Percentiles rank a stretch among this genome's conserved stretches.
phyloP scores from a whole-genome alignment of 176 grass and related monocot species.

The Carex cristatella region DNA sequence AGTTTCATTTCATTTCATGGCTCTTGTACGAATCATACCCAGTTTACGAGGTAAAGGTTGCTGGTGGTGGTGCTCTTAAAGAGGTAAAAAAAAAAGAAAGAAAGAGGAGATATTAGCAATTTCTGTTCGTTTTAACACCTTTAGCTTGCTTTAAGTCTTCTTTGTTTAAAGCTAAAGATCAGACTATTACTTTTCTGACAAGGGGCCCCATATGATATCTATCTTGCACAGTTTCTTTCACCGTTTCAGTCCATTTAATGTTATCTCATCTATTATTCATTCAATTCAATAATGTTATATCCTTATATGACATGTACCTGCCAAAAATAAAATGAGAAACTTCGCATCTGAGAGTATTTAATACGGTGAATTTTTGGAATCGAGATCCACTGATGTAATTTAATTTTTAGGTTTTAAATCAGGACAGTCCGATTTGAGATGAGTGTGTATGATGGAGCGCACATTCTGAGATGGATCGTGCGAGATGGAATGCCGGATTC shows the following conservation, averaged over 20 bases:
- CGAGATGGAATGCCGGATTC: no score
- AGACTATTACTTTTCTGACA: constrained; percentile 12
- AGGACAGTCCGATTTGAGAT: no score
- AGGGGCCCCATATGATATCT: background rate
- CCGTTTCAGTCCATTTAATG: background rate
- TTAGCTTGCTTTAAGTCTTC: constrained; percentile 27
- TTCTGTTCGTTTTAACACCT: constrained; percentile 3
- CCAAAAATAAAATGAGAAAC: background rate
- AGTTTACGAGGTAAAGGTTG: constrained; percentile 19
- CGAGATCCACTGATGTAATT: no score
- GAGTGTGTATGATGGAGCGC: no score
- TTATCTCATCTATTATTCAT: background rate
- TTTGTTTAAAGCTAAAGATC: constrained; percentile 28
- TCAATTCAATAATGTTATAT: no score
- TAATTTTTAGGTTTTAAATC: no score
- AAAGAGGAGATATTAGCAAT: background rate
- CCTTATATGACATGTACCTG: background rate
- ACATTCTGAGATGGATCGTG: no score
- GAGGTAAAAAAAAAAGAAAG: background rate
- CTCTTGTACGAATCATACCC: background rate
- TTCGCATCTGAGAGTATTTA: background rate
- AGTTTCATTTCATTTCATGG: constrained; percentile 29
- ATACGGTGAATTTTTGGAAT: background rate
- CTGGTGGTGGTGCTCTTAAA: constrained; percentile 6
- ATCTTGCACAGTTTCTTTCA: background rate